A percentile compares a stretch with the other conserved stretches of the same genome.
These are phyloP conservation scores for Neurospora terricola DNA, from an alignment of 495 filamentous ascomycete species.

Conservation along the genomic window DNA sequence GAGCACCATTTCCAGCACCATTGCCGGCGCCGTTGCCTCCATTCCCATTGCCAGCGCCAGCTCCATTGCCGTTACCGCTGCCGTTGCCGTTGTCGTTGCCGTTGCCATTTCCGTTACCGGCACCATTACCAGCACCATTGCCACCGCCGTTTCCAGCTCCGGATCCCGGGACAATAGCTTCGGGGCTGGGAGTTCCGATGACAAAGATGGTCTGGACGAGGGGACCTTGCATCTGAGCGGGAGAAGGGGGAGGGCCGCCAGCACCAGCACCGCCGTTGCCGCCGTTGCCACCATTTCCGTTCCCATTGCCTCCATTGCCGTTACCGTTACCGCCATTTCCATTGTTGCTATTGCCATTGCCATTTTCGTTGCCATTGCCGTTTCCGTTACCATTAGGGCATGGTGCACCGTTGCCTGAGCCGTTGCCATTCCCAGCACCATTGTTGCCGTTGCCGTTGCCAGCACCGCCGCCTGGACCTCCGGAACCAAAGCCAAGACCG, in stretches of 20 bases:
- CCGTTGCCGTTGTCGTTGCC: not conserved
- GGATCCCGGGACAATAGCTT: not conserved
- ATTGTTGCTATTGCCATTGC: not conserved
- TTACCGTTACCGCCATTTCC: not conserved
- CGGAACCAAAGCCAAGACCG: not conserved
- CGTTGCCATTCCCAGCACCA: not conserved
- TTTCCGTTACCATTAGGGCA: not conserved
- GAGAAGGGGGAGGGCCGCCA: not conserved
- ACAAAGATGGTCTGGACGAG: not conserved
- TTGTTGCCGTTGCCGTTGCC: not conserved
- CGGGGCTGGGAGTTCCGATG: not conserved
- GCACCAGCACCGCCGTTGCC: not conserved
- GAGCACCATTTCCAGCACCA: not conserved
- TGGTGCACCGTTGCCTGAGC: not conserved
- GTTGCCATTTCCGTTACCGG: not conserved
- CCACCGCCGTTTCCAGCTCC: not conserved
- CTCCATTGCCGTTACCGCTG: not conserved
- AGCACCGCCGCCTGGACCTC: not conserved
- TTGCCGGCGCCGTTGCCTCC: not conserved
- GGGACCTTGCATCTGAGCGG: not conserved
- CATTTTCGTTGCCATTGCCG: not conserved
- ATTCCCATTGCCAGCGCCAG: constrained; percentile 1
- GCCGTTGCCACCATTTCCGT: not conserved
- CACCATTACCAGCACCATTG: not conserved
- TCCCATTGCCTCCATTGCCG: constrained; percentile 4